A percentile compares a stretch with the other conserved stretches of the same genome.
phyloP scores from a whole-genome alignment of 306 rosid species.

The Dicorynia guianensis region DNA sequence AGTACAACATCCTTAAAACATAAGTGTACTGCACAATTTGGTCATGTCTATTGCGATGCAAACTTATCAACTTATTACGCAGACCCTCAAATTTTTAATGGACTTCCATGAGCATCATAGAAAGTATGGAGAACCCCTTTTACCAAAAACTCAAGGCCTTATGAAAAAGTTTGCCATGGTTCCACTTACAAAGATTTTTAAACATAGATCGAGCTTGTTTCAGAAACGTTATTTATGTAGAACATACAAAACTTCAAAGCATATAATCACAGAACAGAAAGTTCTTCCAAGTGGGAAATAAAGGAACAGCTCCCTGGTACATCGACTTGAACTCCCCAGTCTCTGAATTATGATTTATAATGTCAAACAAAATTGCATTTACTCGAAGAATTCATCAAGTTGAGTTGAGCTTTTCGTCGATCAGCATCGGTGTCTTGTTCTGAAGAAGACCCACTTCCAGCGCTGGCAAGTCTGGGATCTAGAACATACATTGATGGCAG shows the following conservation, averaged over 20 bases:
- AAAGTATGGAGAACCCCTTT: too few species aligned
- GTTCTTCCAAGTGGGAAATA: conserved; percentile 8
- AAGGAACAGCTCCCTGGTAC: background rate
- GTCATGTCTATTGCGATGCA: too few species aligned
- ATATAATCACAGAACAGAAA: conserved; percentile 21
- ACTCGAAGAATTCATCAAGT: conserved; percentile 30
- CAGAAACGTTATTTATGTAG: conserved; percentile 17
- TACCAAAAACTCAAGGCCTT: too few species aligned
- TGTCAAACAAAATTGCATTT: conserved; percentile 1
- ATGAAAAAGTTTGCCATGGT: too few species aligned
- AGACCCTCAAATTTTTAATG: too few species aligned
- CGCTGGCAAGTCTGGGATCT: conserved; percentile 57
- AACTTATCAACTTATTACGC: too few species aligned
- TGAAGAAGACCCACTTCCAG: conserved; percentile 51
- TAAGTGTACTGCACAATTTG: too few species aligned
- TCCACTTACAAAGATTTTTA: background rate
- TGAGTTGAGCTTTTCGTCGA: conserved; percentile 46
- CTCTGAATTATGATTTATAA: conserved; percentile 13
- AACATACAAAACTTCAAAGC: conserved; percentile 17
- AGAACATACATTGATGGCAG: conserved; percentile 19
- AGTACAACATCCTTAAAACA: too few species aligned
- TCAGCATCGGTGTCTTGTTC: conserved; percentile 38
- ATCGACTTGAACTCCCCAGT: conserved; percentile 8
- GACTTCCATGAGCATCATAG: too few species aligned
- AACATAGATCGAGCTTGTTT: background rate